Base-by-base conservation (phyloP, 768 basidiomycete species). In the Lenzites betulinus region DNA sequence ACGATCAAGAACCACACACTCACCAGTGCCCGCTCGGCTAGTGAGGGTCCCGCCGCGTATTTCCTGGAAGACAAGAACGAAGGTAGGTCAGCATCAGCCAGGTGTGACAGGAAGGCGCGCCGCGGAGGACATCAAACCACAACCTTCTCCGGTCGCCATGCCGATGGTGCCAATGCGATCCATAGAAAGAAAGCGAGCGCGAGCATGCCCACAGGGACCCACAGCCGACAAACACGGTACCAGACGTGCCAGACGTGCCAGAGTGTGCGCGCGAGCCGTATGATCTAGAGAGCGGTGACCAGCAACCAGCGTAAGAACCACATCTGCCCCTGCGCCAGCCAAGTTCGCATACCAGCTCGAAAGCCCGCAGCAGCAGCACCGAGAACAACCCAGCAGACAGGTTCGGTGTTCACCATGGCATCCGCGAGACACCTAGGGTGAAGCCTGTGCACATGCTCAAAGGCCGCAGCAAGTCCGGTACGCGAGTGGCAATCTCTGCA, bases 381-480 rank as follows among this genome's bases (percentile, higher is more conserved):
- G 4, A 53, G 51, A 28, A 13, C 16, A 22, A 33, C 30, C 30
- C 30, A 33, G 30, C 30, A 33, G 30, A 33, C 30, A 4, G 30
- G 30, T 5, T 11, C 30, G 30, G 30, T 33, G 23, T 44, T 61
- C 56, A 58, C 13, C 15, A 23, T 3, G 38, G 53, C 42, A 61
- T 16, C 2, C 15, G n/a, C 36, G 39, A 18, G n/a, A n/a, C n/a
- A n/a, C n/a, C n/a, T n/a, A n/a, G n/a, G n/a, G n/a, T n/a, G n/a
- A 61, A 20, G 18, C 55, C 11, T 20, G 30, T 20, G 2, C 53
- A 54, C 51, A 41, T 39, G 18, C 50, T 41, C 54, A 51, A 22
- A 8, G 9, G 12, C 25, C 39, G 53, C 59, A 61, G 50, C 59
- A 53, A 61, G 22, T 23, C 36, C 23, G 43, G 18, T 12, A 55